Base-by-base conservation (phyloP, 768 basidiomycete species). In the Russula dissimulans region DNA sequence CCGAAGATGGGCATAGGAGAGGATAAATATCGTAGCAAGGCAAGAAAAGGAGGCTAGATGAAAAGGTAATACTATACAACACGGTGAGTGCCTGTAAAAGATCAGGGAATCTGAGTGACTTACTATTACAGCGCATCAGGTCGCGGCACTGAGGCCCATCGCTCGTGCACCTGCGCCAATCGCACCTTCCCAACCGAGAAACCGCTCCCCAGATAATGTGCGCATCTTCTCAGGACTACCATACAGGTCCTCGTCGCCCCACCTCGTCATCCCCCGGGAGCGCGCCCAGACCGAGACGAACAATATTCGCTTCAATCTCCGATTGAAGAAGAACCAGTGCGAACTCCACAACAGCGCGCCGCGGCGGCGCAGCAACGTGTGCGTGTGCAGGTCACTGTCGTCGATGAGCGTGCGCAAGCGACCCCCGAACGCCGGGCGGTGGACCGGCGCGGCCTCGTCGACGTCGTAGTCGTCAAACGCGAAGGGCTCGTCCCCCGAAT, bases 261-360 rank as follows among this genome's bases (percentile, higher is more conserved):
- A 81, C 43, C 80, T 74, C 17, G 76, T 74, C 18, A 82, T 75
- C 51, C 81, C 80, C 67, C 79, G 81, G 36, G 86, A 86, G 46
- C 87, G 82, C 7, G 94, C 91, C 91, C 93, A 97, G 22, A 92
- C 85, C 1, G 91, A 88, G 60, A 97, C 81, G 75, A 95, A 97
- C 57, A 98, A 74, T 67, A 97, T 83, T 22, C 95, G 85, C 76
- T 95, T 97, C 74, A 85, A 76, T 76, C 92, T 95, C 68, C 87
- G 82, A 78, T 94, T 95, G 68, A 92, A 77, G 77, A 98, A 95
- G 78, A 98, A 97, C 87, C 92, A 95, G 71, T 95, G 91, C 11
- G 91, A 91, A 38, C 91, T 94, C 95, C 95, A 98, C 7, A 97
- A 78, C 59, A 97, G 75, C 4, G 91, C 87, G 17, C 91, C 91